A percentile compares a stretch with the other conserved stretches of the same genome.
These are phyloP conservation scores for Lepidium didymum DNA, from an alignment of 345 rosid genomes.

Conservation along the genomic window DNA sequence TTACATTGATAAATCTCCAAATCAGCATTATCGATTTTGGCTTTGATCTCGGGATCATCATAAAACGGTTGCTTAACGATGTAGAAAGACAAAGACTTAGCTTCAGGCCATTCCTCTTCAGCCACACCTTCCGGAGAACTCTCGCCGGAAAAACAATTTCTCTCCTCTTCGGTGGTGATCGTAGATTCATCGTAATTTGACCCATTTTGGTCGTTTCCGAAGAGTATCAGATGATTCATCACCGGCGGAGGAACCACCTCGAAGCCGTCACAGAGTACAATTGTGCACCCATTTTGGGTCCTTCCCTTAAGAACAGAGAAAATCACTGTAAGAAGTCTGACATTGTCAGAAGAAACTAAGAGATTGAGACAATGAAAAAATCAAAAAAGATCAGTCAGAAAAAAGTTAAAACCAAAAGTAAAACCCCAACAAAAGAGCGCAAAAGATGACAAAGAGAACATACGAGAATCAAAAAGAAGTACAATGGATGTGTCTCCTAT, in stretches of 20 bases:
- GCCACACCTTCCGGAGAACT: conserved; percentile 46
- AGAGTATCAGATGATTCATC: conserved; percentile 40
- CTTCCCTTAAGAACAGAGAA: not conserved
- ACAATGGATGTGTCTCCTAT: conserved; percentile 4
- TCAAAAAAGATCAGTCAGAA: not conserved
- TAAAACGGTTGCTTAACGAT: conserved; percentile 42
- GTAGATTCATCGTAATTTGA: conserved; percentile 41
- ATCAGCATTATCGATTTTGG: conserved; percentile 57
- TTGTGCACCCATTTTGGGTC: conserved; percentile 11
- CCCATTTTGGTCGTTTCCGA: conserved; percentile 39
- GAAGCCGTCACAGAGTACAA: conserved; percentile 37
- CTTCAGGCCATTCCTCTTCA: conserved; percentile 57
- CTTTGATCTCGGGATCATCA: conserved; percentile 57
- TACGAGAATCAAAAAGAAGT: conserved; percentile 4
- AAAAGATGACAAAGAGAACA: not conserved
- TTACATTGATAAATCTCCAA: conserved; percentile 48
- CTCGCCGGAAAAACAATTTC: conserved; percentile 39
- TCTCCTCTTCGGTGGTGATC: conserved; percentile 29
- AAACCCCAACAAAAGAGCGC: not conserved
- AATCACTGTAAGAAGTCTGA: conserved; percentile 14
- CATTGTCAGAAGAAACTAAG: conserved; percentile 4
- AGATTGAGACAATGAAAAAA: not conserved
- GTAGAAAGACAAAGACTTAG: conserved; percentile 47
- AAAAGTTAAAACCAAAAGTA: not conserved
- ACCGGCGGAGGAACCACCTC: conserved; percentile 51